These are phyloP conservation scores for Jamesozyma piceae DNA, from an alignment of 805 yeast species.

Conservation along the genomic window DNA sequence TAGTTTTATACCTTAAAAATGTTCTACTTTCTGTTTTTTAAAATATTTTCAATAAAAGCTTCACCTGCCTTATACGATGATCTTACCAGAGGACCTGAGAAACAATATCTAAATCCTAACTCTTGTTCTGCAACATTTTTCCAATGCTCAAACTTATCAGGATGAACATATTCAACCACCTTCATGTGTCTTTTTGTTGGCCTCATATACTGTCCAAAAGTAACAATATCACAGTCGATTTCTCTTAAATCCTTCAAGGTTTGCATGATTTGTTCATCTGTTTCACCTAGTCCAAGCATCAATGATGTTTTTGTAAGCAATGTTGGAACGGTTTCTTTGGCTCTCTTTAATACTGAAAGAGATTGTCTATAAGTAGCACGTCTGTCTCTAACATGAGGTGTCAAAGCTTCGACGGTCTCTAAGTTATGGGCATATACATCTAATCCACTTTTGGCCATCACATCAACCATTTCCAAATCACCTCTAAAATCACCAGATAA, in stretches of 20 bases:
- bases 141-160: conserved; percentile 94
- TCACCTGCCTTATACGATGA: conserved; percentile 98
- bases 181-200: conserved; percentile 98
- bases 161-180: conserved; percentile 89
- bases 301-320: conserved; percentile 86
- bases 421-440: conserved; percentile 96
- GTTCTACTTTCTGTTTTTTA: conserved; percentile 39
- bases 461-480: conserved; percentile 66
- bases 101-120: conserved; percentile 91
- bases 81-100: conserved; percentile 94
- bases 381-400: conserved; percentile 93
- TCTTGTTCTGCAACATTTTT: conserved; percentile 64
- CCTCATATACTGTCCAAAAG: conserved; percentile 98
- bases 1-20: too few species aligned
- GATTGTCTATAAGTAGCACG: conserved; percentile 93
- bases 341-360: conserved; percentile 63
- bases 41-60: conserved; percentile 87
- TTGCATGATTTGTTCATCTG: conserved; percentile 76
- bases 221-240: conserved; percentile 81
- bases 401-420: conserved; percentile 91
- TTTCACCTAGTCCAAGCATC: conserved; percentile 95
- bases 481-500: conserved; percentile 95
- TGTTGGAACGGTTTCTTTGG: conserved; percentile 65
- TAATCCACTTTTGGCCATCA: conserved; percentile 75
- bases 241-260: conserved; percentile 70